Evolutionary conservation across 257 asterid species (phyloP).

Genomic region (Petunia secreta): DNA sequence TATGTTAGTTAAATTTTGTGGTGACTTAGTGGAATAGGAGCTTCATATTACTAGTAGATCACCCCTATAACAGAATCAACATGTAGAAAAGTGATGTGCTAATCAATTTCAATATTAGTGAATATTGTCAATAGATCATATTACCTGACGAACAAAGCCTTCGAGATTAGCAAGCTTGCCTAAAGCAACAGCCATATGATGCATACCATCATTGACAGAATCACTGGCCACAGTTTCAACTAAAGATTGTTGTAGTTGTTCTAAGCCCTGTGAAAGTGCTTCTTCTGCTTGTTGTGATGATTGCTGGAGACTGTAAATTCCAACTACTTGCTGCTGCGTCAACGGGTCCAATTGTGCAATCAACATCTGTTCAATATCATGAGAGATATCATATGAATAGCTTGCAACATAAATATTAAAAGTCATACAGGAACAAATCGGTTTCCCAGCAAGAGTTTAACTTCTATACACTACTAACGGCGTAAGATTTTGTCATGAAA

Average conservation of each 20-base stretch:
- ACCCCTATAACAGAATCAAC: too few relatives aligned
- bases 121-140: neutral
- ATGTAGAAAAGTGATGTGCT: too few relatives aligned
- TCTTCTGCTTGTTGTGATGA: constrained; percentile 94
- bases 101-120: too few relatives aligned
- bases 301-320: constrained; percentile 86
- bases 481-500: too few relatives aligned
- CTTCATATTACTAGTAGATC: too few relatives aligned
- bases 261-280: constrained; percentile 90
- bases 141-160: constrained; percentile 91
- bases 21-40: too few relatives aligned
- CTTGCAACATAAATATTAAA: neutral
- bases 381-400: neutral
- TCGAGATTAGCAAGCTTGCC: constrained; percentile 84
- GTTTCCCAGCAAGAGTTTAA: neutral
- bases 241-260: constrained; percentile 83
- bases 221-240: constrained; percentile 64
- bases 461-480: neutral
- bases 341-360: constrained; percentile 75
- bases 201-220: constrained; percentile 71
- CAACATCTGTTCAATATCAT: constrained; percentile 57
- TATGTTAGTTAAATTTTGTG: too few relatives aligned
- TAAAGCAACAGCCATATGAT: constrained; percentile 88
- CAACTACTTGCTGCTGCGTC: constrained; percentile 90
- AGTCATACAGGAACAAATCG: neutral